A percentile compares a stretch with the other conserved stretches of the same genome.
Evolutionary conservation across 2,329 filamentous ascomycete genomes (phyloP).

Genomic region (Sarocladium brachiariae): DNA sequence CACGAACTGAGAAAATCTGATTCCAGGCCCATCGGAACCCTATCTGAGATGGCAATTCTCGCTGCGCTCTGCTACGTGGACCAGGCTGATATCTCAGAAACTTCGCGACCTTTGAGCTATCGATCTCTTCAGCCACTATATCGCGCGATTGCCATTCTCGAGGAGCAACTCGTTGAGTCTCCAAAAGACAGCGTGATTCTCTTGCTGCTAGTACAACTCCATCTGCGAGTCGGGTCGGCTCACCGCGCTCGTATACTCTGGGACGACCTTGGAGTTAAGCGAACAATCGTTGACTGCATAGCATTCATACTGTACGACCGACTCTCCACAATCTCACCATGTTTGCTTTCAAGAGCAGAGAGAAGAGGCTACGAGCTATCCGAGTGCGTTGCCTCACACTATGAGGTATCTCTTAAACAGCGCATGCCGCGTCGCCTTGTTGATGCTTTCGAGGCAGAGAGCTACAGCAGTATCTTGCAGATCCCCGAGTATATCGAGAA

Average conservation of each 20-base stretch:
- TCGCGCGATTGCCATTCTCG: slow-evolving; percentile 39
- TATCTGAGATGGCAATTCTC: slow-evolving; percentile 27
- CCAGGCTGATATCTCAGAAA: slow-evolving; percentile 14
- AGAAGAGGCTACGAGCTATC: slow-evolving; percentile 28
- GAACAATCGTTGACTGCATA: slow-evolving; percentile 50
- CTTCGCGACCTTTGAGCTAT: not conserved
- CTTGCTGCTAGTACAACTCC: slow-evolving; percentile 44
- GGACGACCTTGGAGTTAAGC: slow-evolving; percentile 46
- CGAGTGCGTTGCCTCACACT: slow-evolving; percentile 39
- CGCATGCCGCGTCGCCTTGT: slow-evolving; percentile 34
- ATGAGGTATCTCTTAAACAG: slow-evolving; percentile 37
- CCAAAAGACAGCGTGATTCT: slow-evolving; percentile 40
- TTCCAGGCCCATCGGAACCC: not conserved
- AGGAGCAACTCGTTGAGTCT: slow-evolving; percentile 38
- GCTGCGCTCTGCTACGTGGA: slow-evolving; percentile 28
- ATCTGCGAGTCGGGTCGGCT: slow-evolving; percentile 43
- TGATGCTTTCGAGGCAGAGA: slow-evolving; percentile 43
- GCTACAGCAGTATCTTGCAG: slow-evolving; percentile 43
- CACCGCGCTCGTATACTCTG: slow-evolving; percentile 41
- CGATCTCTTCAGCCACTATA: not conserved
- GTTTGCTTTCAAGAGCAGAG: slow-evolving; percentile 26
- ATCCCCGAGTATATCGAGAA: slow-evolving; percentile 38
- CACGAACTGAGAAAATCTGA: not conserved
- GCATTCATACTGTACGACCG: slow-evolving; percentile 50
- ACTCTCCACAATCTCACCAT: slow-evolving; percentile 43